These are phyloP conservation scores for Diaporthe ilicicola DNA, from an alignment of 2,329 filamentous ascomycete species.

Conservation along the genomic window DNA sequence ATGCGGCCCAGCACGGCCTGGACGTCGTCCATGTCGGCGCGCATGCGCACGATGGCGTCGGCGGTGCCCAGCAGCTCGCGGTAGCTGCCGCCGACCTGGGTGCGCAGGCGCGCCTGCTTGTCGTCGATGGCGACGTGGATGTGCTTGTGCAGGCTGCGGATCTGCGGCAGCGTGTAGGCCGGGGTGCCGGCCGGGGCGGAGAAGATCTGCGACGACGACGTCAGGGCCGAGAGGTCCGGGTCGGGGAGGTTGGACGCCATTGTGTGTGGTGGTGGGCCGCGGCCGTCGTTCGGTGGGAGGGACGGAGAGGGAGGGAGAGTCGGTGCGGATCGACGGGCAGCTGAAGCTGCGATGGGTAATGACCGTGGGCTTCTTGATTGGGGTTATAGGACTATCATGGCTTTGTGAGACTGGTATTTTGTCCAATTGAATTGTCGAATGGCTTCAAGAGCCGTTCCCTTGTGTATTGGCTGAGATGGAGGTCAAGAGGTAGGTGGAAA, in stretches of 20 bases:
- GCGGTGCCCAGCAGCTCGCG: constrained; percentile 91
- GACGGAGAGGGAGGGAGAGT: background rate
- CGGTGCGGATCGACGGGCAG: background rate
- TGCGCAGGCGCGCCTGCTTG: constrained; percentile 68
- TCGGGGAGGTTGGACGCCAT: constrained; percentile 54
- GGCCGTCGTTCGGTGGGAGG: background rate
- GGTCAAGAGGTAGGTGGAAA: background rate
- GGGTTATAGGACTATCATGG: constrained; percentile 28
- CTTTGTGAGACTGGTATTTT: background rate
- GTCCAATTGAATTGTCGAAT: background rate
- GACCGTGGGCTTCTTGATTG: background rate
- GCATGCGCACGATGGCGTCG: constrained; percentile 93
- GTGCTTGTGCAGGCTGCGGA: constrained; percentile 68
- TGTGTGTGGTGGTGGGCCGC: constrained; percentile 32
- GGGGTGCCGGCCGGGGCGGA: constrained; percentile 47
- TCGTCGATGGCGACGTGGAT: constrained; percentile 69
- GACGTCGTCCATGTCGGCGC: constrained; percentile 76
- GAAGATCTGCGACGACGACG: constrained; percentile 64
- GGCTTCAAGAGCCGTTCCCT: background rate
- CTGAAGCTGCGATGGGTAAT: constrained; percentile 1
- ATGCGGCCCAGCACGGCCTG: constrained; percentile 77
- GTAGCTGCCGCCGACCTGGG: constrained; percentile 75
- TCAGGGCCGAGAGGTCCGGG: constrained; percentile 56
- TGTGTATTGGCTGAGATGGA: background rate
- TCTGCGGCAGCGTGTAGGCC: constrained; percentile 67